A percentile compares a stretch with the other conserved stretches of the same genome.
phyloP scores from a whole-genome alignment of 176 grass and related monocot species.

The Melocanna baccifera region DNA sequence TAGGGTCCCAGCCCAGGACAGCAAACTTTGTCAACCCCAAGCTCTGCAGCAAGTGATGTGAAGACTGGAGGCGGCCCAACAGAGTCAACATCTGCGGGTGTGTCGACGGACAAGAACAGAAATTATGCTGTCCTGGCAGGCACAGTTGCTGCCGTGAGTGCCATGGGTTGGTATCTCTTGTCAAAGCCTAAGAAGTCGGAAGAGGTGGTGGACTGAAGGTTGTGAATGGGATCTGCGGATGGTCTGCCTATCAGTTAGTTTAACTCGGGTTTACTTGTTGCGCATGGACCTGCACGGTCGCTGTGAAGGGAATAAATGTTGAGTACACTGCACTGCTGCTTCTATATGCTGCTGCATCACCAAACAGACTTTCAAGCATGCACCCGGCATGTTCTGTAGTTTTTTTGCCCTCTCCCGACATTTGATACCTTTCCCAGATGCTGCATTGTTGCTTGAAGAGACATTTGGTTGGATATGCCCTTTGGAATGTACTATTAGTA shows the following conservation, averaged over 20 bases:
- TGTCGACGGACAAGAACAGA: constrained; percentile 64
- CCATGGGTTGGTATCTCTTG: constrained; percentile 78
- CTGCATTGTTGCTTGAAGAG: too few species aligned
- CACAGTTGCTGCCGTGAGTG: constrained; percentile 51
- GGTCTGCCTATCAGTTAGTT: not conserved
- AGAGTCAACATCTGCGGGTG: constrained; percentile 41
- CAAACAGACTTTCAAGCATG: not conserved
- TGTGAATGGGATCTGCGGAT: not conserved
- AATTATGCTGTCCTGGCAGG: constrained; percentile 83
- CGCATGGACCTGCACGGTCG: constrained; percentile 2
- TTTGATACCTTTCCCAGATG: too few species aligned
- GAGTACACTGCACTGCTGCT: constrained; percentile 3
- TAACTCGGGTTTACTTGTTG: constrained; percentile 20
- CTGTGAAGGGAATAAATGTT: constrained; percentile 7
- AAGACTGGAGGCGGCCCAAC: constrained; percentile 2
- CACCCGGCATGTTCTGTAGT: not conserved
- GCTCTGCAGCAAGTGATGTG: constrained; percentile 22
- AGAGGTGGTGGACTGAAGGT: constrained; percentile 45
- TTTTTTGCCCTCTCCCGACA: not conserved
- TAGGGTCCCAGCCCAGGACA: constrained; percentile 69
- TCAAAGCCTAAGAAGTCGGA: constrained; percentile 79
- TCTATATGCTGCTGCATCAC: constrained; percentile 1
- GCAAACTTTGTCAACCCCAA: constrained; percentile 34
- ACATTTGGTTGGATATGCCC: too few species aligned
- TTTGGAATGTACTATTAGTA: too few species aligned